Conservation (phyloP, 345 rosid species). For the Barbarea vulgaris region DNA sequence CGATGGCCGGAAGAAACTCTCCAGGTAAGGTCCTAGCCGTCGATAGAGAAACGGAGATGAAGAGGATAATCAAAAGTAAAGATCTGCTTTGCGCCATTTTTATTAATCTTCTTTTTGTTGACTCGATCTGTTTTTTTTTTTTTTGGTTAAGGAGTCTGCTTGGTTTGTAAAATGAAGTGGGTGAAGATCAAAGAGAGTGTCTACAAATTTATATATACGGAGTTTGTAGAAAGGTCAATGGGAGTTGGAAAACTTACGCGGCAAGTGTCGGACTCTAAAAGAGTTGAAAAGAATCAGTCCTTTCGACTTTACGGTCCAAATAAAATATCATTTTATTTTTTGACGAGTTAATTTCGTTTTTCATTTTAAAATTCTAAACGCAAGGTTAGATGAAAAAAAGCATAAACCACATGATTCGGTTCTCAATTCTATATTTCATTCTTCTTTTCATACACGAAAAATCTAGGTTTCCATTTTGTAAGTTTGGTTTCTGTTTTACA, state of each 20-base stretch:
- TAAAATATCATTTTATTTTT: not conserved
- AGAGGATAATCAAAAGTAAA: constrained; percentile 32
- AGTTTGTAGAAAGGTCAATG: constrained; percentile 31
- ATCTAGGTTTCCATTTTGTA: not conserved
- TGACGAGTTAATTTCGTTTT: not conserved
- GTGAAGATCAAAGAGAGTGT: constrained; percentile 27
- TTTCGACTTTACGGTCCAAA: constrained; percentile 23
- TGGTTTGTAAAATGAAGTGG: constrained; percentile 18
- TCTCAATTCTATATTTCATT: not conserved
- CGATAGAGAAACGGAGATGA: constrained; percentile 19
- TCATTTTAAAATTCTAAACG: not conserved
- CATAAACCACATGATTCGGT: not conserved
- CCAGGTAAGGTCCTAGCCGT: constrained; percentile 30
- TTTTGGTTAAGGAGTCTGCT: not conserved
- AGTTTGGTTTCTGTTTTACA: not conserved
- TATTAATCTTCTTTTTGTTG: not conserved
- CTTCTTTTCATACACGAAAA: not conserved
- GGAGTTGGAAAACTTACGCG: constrained; percentile 41
- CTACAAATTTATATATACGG: not conserved
- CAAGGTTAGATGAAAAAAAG: not conserved
- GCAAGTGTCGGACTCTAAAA: constrained; percentile 29
- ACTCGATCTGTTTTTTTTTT: not conserved
- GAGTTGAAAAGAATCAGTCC: not conserved
- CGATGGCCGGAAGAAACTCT: constrained; percentile 27
- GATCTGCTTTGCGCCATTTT: constrained; percentile 15